Evolutionary conservation across 352 stramenopile species (phyloP), one percentile per base, ranked within the genome.

Genomic region (Plasmopara halstedii): DNA sequence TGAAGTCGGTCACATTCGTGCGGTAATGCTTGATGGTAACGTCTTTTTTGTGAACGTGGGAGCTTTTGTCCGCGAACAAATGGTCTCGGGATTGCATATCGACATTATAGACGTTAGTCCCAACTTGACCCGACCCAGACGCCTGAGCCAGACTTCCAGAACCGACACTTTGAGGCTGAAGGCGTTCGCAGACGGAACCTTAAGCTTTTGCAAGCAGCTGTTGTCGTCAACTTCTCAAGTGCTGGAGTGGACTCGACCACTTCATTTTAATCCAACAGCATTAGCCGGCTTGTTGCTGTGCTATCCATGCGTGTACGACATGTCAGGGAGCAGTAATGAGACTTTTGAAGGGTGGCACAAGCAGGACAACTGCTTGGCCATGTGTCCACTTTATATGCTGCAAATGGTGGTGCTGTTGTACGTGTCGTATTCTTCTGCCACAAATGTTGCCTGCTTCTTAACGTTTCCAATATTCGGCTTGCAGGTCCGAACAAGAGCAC

Each of bases 361-460:
- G 14, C 62, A 77, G 42, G 50, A 56, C 4, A 85, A 83, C 42
- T 83, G 68, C 32, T 62, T 85, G n/a, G 53, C 58, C 3, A 58
- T 80, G 63, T 68, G 61, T 45, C 66, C 68, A 17, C 62, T 85
- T 31, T 46, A 50, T 21, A 44, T 85, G 14, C 5, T 83, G 5
- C 27, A 63, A 10, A 46, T 44, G 8, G n/a, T 42, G 11, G 31
- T 18, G 25, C 7, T 66, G 23, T 44, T 54, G 62, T 61, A 50
- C 49, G 50, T 62, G 11, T 33, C 23, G 11, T 10, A n/a, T 51
- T n/a, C 19, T 23, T 26, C 19, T 7, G 8, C 45, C 31, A 21
- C 34, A 31, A 43, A n/a, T n/a, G 25, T 39, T 19, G 3, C 27
- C 32, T 36, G 25, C 25, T 13, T 33, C 37, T 34, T 67, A 22